Conservation (phyloP, 495 filamentous ascomycete species). For the Achaetomiella virescens region DNA sequence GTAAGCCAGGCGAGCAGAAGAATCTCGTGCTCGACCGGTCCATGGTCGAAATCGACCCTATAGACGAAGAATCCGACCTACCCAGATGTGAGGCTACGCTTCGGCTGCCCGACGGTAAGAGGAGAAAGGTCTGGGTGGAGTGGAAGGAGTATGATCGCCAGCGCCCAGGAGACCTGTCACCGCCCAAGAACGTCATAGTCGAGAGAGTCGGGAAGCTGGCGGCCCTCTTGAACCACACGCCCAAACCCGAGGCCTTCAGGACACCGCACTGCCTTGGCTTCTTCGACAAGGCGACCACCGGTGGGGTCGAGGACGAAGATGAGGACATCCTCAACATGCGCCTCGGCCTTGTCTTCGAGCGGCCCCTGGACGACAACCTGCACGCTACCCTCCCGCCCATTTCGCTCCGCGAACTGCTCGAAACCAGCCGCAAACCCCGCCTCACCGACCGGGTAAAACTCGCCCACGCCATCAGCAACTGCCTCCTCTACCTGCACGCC, state of each 20-base stretch:
- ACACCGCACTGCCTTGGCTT: slow-evolving; percentile 42
- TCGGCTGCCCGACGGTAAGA: slow-evolving; percentile 15
- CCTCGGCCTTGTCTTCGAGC: slow-evolving; percentile 34
- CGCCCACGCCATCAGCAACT: slow-evolving; percentile 36
- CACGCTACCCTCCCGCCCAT: slow-evolving; percentile 29
- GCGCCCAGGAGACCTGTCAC: slow-evolving; percentile 25
- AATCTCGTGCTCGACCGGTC: slow-evolving; percentile 30
- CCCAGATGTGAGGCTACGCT: slow-evolving; percentile 34
- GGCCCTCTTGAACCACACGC: slow-evolving; percentile 35
- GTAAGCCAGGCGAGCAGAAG: slow-evolving; percentile 23
- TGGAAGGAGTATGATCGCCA: slow-evolving; percentile 43
- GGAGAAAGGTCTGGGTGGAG: slow-evolving; percentile 39
- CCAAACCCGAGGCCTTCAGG: slow-evolving; percentile 38
- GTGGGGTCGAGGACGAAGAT: slow-evolving; percentile 20
- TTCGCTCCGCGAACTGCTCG: slow-evolving; percentile 31
- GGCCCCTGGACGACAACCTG: slow-evolving; percentile 26
- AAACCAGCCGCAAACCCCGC: slow-evolving; percentile 21
- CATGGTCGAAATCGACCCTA: slow-evolving; percentile 24
- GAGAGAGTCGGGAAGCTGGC: slow-evolving; percentile 35
- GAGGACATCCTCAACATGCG: slow-evolving; percentile 32
- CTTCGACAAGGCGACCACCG: slow-evolving; percentile 32
- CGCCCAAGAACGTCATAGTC: slow-evolving; percentile 32
- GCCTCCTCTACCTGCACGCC: slow-evolving; percentile 43
- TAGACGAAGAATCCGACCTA: slow-evolving; percentile 24
- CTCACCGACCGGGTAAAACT: slow-evolving; percentile 34